A percentile compares a stretch with the other conserved stretches of the same genome.
Evolutionary conservation across 2,329 filamentous ascomycete genomes (phyloP).

Genomic region (Curvularia verruculosa): DNA sequence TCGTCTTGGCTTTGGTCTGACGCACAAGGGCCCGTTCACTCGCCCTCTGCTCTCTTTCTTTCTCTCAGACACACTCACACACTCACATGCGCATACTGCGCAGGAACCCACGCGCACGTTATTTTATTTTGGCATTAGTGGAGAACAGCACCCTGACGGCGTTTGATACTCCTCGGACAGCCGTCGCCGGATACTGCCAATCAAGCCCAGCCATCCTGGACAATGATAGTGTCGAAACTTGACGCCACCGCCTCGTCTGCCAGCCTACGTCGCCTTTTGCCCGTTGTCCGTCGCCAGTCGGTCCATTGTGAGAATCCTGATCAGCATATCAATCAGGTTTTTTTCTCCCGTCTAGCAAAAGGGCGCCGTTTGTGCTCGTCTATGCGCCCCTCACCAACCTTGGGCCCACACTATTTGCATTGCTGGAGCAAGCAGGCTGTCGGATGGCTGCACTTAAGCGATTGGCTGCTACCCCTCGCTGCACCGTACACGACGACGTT

Average conservation of each 20-base stretch:
- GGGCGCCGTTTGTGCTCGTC: neutral
- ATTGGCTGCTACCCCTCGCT: neutral
- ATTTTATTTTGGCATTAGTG: conserved; percentile 14
- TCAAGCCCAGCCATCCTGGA: neutral
- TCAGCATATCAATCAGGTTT: neutral
- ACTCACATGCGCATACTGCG: neutral
- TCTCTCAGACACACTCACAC: too few relatives aligned
- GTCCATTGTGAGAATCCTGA: neutral
- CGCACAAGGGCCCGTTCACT: neutral
- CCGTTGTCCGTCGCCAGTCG: neutral
- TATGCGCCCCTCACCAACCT: neutral
- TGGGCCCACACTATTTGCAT: neutral
- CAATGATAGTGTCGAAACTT: neutral
- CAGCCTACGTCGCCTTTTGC: neutral
- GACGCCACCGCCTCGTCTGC: neutral
- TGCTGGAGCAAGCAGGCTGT: neutral
- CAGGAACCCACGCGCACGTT: conserved; percentile 1
- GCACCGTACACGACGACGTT: neutral
- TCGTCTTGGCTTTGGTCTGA: neutral
- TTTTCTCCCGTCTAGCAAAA: neutral
- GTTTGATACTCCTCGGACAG: conserved; percentile 13
- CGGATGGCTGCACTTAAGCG: neutral
- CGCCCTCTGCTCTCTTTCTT: too few relatives aligned
- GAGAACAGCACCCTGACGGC: conserved; percentile 11
- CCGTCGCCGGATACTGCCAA: conserved; percentile 1